phyloP scores from a whole-genome alignment of 495 filamentous ascomycete species.

The Aspergillus indologenus region DNA sequence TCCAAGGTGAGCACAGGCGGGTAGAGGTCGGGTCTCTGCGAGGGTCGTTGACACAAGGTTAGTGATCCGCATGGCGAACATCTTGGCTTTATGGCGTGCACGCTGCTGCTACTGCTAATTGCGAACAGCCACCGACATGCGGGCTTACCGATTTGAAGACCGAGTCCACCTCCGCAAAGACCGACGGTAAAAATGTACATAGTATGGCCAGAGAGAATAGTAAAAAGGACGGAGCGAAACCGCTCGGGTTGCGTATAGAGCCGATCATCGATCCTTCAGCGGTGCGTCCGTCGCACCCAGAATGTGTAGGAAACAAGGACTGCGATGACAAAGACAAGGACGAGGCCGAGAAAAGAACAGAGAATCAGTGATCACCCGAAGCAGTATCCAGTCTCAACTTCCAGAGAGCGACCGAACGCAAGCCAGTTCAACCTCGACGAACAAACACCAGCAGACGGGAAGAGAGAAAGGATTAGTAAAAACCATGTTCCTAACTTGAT shows the following conservation, averaged over 20 bases:
- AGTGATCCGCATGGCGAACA: conserved; percentile 8
- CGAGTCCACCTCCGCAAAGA: conserved; percentile 16
- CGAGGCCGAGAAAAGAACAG: not conserved
- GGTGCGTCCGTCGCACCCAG: no score
- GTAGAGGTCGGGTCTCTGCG: conserved; percentile 42
- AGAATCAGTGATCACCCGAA: not conserved
- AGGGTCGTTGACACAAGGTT: conserved; percentile 9
- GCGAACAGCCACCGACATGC: not conserved
- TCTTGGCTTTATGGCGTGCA: conserved; percentile 4
- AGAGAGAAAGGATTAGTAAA: not conserved
- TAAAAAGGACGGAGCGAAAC: conserved; percentile 11
- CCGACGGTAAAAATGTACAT: conserved; percentile 5
- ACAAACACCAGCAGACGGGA: not conserved
- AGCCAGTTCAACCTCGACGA: not conserved
- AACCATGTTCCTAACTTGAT: not conserved
- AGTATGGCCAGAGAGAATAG: not conserved
- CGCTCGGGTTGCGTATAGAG: conserved; percentile 12
- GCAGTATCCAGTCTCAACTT: not conserved
- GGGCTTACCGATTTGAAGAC: conserved; percentile 21
- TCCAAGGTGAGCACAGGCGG: conserved; percentile 35
- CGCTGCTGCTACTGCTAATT: not conserved
- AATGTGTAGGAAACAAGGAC: conserved; percentile 10
- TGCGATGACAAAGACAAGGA: conserved; percentile 4
- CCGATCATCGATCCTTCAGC: conserved; percentile 23
- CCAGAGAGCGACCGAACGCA: not conserved